Percentiles rank a stretch among this genome's conserved stretches.
These are phyloP conservation scores for Camellia lanceoleosa DNA, from an alignment of 148 eudicot species.

Conservation along the genomic window DNA sequence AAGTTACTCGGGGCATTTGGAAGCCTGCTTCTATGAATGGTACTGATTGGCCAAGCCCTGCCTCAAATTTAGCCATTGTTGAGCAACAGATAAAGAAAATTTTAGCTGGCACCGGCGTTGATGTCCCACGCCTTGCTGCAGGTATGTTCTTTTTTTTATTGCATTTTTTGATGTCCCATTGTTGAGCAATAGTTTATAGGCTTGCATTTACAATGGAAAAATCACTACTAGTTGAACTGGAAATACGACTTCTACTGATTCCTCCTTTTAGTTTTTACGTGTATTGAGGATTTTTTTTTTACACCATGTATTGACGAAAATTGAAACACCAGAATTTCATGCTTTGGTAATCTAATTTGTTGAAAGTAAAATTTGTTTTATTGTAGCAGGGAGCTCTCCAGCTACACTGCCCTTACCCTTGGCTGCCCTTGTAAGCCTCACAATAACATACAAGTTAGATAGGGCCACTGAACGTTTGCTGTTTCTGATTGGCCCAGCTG, in stretches of 20 bases:
- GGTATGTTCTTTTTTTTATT: conserved; percentile 33
- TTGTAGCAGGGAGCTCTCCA: conserved; percentile 65
- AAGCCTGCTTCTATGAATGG: conserved; percentile 96
- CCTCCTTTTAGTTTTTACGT: background rate
- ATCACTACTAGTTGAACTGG: background rate
- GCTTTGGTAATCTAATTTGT: too few species aligned
- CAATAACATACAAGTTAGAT: conserved; percentile 91
- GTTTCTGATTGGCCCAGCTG: conserved; percentile 70
- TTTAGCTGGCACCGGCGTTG: conserved; percentile 83
- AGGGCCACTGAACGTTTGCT: conserved; percentile 60
- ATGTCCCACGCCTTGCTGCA: conserved; percentile 73
- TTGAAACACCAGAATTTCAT: too few species aligned
- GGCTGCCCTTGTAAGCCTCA: conserved; percentile 89
- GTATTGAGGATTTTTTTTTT: too few species aligned
- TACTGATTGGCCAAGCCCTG: conserved; percentile 99
- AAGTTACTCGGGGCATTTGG: conserved; percentile 91
- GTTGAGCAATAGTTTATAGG: background rate
- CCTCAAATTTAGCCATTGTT: conserved; percentile 67
- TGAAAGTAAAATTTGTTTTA: conserved; percentile 11
- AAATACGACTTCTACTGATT: background rate
- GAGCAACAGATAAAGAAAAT: conserved; percentile 86
- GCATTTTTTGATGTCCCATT: background rate
- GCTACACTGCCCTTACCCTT: conserved; percentile 89
- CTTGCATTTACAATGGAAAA: background rate
- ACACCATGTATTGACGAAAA: too few species aligned